Evolutionary conservation across 1,139 yeast genomes (phyloP).

Genomic region (Torulaspora globosa): DNA sequence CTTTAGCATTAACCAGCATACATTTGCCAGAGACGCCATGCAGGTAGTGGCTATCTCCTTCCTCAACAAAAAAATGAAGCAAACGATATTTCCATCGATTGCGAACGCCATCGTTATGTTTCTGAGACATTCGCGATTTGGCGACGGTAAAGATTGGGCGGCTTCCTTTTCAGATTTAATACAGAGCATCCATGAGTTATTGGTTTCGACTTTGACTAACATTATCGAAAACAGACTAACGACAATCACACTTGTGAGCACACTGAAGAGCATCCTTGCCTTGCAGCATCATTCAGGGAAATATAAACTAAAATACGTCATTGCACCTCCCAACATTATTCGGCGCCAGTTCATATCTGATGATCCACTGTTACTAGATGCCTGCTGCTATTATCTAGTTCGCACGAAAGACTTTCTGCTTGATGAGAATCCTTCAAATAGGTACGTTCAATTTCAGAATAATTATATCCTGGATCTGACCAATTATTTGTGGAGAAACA

Average conservation of each 20-base stretch:
- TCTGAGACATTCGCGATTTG: slow-evolving; percentile 16
- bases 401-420: slow-evolving; percentile 40
- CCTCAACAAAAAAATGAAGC: slow-evolving; percentile 11
- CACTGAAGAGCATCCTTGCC: slow-evolving; percentile 13
- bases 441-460: slow-evolving; percentile 42
- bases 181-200: slow-evolving; percentile 16
- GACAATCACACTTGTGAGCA: slow-evolving; percentile 10
- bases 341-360: slow-evolving; percentile 17
- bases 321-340: slow-evolving; percentile 5
- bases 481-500: slow-evolving; percentile 62
- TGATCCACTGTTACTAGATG: slow-evolving; percentile 26
- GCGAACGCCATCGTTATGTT: slow-evolving; percentile 15
- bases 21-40: background rate
- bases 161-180: slow-evolving; percentile 13
- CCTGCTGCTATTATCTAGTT: slow-evolving; percentile 47
- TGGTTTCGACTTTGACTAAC: slow-evolving; percentile 14
- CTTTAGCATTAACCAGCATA: background rate
- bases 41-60: slow-evolving; percentile 17
- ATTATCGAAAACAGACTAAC: slow-evolving; percentile 18
- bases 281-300: background rate
- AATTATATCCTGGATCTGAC: slow-evolving; percentile 56
- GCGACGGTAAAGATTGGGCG: background rate
- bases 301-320: slow-evolving; percentile 1
- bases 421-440: slow-evolving; percentile 25
- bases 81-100: slow-evolving; percentile 10